Evolutionary conservation across 208 protist species (phyloP).

Genomic region (Chromosphaera perkinsii): DNA sequence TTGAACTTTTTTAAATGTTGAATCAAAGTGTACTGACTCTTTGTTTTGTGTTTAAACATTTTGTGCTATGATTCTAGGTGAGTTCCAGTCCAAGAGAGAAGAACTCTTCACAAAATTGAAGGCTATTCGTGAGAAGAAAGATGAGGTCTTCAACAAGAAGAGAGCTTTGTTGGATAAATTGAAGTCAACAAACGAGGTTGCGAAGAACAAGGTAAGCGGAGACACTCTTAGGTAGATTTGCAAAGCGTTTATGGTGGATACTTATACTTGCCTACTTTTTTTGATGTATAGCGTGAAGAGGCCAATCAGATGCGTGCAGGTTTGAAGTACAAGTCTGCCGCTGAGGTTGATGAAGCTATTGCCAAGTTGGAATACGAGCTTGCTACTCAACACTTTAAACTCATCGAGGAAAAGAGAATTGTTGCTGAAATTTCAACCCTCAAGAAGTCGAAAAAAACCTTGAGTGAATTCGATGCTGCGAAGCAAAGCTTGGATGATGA

Average conservation of each 20-base stretch:
- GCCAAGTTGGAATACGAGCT: neutral
- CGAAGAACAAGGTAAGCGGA: constrained; percentile 3
- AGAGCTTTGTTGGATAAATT: neutral
- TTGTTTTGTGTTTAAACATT: too few species aligned
- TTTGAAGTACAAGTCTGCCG: neutral
- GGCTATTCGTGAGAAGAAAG: neutral
- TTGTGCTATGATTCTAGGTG: too few species aligned
- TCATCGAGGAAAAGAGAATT: constrained; percentile 6
- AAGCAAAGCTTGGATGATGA: neutral
- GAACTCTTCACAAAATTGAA: constrained; percentile 5
- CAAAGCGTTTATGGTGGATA: too few species aligned
- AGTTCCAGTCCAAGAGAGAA: constrained; percentile 4
- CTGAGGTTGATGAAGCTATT: constrained; percentile 5
- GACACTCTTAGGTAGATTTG: too few species aligned
- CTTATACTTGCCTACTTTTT: neutral
- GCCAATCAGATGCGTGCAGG: constrained; percentile 6
- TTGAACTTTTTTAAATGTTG: too few species aligned
- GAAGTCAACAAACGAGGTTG: constrained; percentile 1
- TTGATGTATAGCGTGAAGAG: neutral
- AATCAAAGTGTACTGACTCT: too few species aligned
- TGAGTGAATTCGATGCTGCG: neutral
- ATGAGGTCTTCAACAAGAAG: constrained; percentile 11
- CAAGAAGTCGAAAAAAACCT: constrained; percentile 7
- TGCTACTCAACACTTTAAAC: neutral
- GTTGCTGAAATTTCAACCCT: neutral